A percentile compares a stretch with the other conserved stretches of the same genome.
Evolutionary conservation across 108 stramenopile genomes (phyloP).

Genomic region (Discostella stelligeroides): DNA sequence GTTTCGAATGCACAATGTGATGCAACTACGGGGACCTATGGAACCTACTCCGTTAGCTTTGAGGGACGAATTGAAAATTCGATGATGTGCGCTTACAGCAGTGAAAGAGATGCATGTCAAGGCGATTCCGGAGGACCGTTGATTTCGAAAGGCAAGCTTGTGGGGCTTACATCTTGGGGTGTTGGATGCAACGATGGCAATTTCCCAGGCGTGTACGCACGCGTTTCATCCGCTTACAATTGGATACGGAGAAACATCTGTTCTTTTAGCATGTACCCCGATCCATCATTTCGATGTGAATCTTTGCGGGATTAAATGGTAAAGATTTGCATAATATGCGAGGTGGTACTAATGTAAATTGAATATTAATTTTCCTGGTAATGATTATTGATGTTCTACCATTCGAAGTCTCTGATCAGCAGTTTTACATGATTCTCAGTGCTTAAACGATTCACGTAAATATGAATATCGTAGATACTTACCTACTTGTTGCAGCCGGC

Average conservation of each 20-base stretch:
- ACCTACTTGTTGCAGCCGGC: too few relatives aligned
- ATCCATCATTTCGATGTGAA: conserved; percentile 9
- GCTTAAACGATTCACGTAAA: too few relatives aligned
- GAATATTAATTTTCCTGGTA: too few relatives aligned
- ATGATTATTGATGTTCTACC: too few relatives aligned
- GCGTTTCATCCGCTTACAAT: conserved; percentile 21
- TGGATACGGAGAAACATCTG: conserved; percentile 23
- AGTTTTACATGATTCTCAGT: too few relatives aligned
- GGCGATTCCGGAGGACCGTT: conserved; percentile 46
- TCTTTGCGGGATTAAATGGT: not conserved
- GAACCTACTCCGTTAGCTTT: not conserved
- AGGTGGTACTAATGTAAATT: too few relatives aligned
- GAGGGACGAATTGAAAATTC: conserved; percentile 1
- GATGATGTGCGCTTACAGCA: conserved; percentile 21
- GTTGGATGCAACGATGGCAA: conserved; percentile 22
- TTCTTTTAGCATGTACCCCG: conserved; percentile 9
- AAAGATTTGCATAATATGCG: not conserved
- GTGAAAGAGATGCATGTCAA: conserved; percentile 14
- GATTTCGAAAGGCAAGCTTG: conserved; percentile 30
- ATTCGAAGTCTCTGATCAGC: too few relatives aligned
- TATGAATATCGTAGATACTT: too few relatives aligned
- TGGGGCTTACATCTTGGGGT: conserved; percentile 27
- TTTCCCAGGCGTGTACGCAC: conserved; percentile 34
- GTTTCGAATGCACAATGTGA: conserved; percentile 5
- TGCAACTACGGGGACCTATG: not conserved